Percentiles rank a stretch among this genome's conserved stretches.
Evolutionary conservation across 192 early-diverging fungal genomes (phyloP).

Genomic region (Linnemannia schmuckeri): DNA sequence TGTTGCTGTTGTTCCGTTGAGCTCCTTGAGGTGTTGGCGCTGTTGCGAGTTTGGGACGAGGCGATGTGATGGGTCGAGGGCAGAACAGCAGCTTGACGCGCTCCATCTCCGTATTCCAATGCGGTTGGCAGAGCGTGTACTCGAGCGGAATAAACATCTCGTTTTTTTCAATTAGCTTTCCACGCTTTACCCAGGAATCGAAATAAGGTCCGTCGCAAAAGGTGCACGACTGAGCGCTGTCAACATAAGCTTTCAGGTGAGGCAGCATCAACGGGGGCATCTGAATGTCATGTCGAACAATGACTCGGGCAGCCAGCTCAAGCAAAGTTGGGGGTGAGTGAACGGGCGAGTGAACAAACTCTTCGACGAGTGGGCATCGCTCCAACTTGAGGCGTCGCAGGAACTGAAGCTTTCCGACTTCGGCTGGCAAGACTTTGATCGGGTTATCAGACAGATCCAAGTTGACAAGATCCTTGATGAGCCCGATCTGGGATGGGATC

Average conservation of each 20-base stretch:
- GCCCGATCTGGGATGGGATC: conserved; percentile 77
- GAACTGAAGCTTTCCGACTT: conserved; percentile 76
- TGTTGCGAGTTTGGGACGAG: conserved; percentile 29
- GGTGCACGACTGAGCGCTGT: conserved; percentile 69
- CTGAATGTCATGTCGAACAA: conserved; percentile 75
- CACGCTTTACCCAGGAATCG: conserved; percentile 69
- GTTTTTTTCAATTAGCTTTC: conserved; percentile 73
- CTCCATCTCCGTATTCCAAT: conserved; percentile 83
- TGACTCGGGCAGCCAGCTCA: conserved; percentile 81
- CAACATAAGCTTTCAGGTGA: conserved; percentile 76
- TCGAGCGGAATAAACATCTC: conserved; percentile 71
- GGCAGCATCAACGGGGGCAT: conserved; percentile 63
- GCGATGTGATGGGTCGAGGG: conserved; percentile 70
- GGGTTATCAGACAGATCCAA: conserved; percentile 80
- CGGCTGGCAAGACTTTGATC: conserved; percentile 75
- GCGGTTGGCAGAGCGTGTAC: conserved; percentile 79
- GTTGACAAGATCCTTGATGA: conserved; percentile 69
- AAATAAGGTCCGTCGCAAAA: conserved; percentile 88
- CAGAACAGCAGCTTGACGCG: conserved; percentile 75
- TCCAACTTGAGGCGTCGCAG: conserved; percentile 72
- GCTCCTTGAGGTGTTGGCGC: background rate
- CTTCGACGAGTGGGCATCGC: conserved; percentile 64
- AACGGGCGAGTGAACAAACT: conserved; percentile 56
- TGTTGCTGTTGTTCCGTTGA: background rate
- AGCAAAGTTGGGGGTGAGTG: conserved; percentile 75